Base-by-base conservation (phyloP, 2,329 filamentous ascomycete species). In the Chaetomiaceae sp. region DNA sequence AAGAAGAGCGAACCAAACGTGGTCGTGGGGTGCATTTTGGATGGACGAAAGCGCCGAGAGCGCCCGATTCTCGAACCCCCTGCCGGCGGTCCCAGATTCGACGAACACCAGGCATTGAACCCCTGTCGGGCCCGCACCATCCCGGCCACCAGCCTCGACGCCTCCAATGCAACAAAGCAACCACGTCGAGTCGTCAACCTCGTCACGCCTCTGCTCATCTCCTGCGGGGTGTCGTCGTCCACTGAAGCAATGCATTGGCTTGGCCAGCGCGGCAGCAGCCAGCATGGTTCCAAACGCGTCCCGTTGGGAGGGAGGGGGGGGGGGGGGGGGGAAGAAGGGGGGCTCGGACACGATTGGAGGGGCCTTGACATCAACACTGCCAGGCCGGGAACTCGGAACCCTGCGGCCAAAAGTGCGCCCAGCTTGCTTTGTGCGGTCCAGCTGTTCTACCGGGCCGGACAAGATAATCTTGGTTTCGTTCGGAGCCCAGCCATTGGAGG, bases 121-220 rank as follows among this genome's bases (percentile, higher is more conserved):
- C 41, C 54, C 53, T 53, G 51, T 52, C 46, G n/a, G 46, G 37
- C 51, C 20, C 43, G 48, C 42, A 33, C 11, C 18, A 18, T n/a
- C 40, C 32, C 42, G 9, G 30, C 44, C 48, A 33, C 47, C 46
- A 56, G 45, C 48, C 42, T 50, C 27, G 54, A 42, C 56, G 52
- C 51, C 53, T 53, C 36, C 45, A 42, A 46, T 47, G 55, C 50
- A 56, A 21, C 47, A 38, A 34, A 53, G 38, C 34, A 51, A 11
- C 37, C 53, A 56, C 48, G 27, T 54, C 53, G 55, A 60, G 48
- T 55, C 34, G 53, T 56, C 46, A 18, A 46, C 51, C 11, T 44
- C n/a, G 16, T 42, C 50, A 43, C 9, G 40, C 9, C 27, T 14
- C 46, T 33, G 41, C 40, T 51, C 48, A 55, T 58, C 51, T 58